Base-by-base conservation (phyloP, 371 early-diverging fungal species). In the Circinella umbellata region DNA sequence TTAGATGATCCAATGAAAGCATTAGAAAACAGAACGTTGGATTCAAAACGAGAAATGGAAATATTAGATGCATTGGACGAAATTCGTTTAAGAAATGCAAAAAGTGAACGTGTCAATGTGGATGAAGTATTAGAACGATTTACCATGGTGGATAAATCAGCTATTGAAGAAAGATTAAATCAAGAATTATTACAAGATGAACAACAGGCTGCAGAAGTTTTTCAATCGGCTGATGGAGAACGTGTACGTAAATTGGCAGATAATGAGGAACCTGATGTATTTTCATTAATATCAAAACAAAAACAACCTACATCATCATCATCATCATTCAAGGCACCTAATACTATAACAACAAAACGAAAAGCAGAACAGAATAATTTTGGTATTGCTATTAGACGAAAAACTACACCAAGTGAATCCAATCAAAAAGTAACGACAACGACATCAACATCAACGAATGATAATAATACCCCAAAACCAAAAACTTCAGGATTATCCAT, bases 41-140 rank as follows among this genome's bases (percentile, higher is more conserved):
- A 97, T 62, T 92, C 95, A 2, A 96, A 96, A 64, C 79, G 96
- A 34, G 99, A 99, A 67, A 95, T 99, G 96, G 98, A 98, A 63
- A 94, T 96, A 60, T 78, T 98, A 78, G 98, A 99, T 73, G 95
- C 95, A 0, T 69, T 99, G 67, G 98, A 98, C 69, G 98, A 98
- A 78, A 92, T 99, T 42, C 86, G 96, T 9, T 90, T 96, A 39
- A 77, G 89, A 66, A 98, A 98, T 74, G 96, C 98, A 1, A 73
- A 84, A 27, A 88, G 82, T 37, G 98, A 98, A 74, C 83, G 96
- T 6, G 83, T 94, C 14, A 88, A 88, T 67, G 84, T 88, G 0
- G 91, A 91, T 39, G 85, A 76, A 10, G 73, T 93, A 9, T 72
- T 92, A 37, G 86, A 86, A 54, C 75, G 83, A 42, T 76, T 93